Evolutionary conservation across 352 stramenopile species (phyloP), one percentile per base, ranked within the genome.

Genomic region (Pythium volutum): DNA sequence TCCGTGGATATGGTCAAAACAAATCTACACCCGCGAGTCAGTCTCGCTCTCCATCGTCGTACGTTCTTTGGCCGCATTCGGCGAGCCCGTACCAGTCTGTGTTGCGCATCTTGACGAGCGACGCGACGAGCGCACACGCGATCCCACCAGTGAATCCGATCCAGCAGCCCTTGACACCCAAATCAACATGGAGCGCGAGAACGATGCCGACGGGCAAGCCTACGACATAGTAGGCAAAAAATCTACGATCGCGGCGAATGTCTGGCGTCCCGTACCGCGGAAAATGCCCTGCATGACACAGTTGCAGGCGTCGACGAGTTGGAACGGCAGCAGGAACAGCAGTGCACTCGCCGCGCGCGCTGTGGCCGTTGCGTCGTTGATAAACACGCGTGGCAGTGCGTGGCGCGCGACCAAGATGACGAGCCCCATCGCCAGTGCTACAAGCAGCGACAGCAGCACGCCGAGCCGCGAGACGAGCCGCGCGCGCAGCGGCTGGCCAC

Each of bases 141-240:
- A 84, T 76, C 16, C 75, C 76, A 29, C 75, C 59, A 4, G 70
- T 71, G 59, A 92, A 75, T 52, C 77, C 73, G 20, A 86, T 46
- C 81, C 81, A 88, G 16, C 87, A 67, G 15, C 81, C 81, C 41
- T 80, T 64, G 18, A 90, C 70, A n/a, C 71, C 74, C 12, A 83
- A 46, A 7, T 72, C 43, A 25, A 75, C 57, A 46, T 74, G 43
- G 59, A 95, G 81, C 3, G 59, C 84, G 10, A 93, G 55, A 12
- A 87, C 15, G 18, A 75, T 76, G 1, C 76, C 85, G 0, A 91
- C 18, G 0, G 87, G 87, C 23, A 96, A 74, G 16, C 87, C 85
- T 9, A 89, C 75, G 2, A 76, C 56, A 62, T 92, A 96, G 62
- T 91, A 94, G 1, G 81, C 84, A 15, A 89, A 69, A 84, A 75